Conservation (phyloP, 306 rosid species). For the Mimosa bimucronata region DNA sequence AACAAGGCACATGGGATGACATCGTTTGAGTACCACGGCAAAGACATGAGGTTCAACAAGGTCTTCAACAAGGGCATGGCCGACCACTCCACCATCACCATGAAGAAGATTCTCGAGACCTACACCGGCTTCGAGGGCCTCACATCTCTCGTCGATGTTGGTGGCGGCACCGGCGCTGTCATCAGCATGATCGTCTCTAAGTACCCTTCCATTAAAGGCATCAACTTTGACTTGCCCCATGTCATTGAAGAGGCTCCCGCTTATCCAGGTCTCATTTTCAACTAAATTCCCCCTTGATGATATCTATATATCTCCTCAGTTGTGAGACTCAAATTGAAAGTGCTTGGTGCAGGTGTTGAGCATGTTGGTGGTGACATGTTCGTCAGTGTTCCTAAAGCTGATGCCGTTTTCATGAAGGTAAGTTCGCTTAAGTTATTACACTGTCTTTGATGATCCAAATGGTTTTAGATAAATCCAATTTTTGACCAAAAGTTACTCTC, state of each 20-base stretch:
- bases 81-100: constrained; percentile 81
- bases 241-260: constrained; percentile 83
- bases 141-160: constrained; percentile 77
- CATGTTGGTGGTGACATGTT: constrained; percentile 99
- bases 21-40: constrained; percentile 84
- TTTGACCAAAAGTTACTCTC: not conserved
- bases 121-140: constrained; percentile 87
- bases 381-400: constrained; percentile 79
- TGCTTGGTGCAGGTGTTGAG: constrained; percentile 68
- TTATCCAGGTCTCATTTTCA: constrained; percentile 53
- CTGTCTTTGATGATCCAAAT: not conserved
- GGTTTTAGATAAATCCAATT: not conserved
- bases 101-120: constrained; percentile 76
- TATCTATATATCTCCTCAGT: not conserved
- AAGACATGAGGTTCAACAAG: constrained; percentile 87
- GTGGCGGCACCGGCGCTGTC: constrained; percentile 89
- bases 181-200: constrained; percentile 73
- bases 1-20: constrained; percentile 94
- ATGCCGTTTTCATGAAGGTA: constrained; percentile 94
- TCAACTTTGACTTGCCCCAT: constrained; percentile 90
- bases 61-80: constrained; percentile 90
- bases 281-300: not conserved
- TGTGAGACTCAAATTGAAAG: not conserved
- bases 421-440: constrained; percentile 4
- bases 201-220: constrained; percentile 78